Base-by-base conservation (phyloP, 805 yeast genomes). In the Hanseniaspora meyeri region DNA sequence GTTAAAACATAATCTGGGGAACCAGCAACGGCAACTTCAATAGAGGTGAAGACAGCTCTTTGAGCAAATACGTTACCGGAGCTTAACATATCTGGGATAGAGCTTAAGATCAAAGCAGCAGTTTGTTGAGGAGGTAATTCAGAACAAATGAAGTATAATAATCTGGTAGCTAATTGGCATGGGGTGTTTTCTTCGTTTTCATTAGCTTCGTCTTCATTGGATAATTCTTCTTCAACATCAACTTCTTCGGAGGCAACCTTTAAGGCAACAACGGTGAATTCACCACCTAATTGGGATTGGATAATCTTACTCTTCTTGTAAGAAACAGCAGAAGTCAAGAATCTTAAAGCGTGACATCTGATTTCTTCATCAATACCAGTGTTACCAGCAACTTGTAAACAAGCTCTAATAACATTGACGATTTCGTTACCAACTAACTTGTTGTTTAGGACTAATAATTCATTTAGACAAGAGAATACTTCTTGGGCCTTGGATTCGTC, bases 71-170 rank as follows among this genome's bases (percentile, higher is more conserved):
- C 76, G 67, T 87, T 81, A n/a, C 79, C 61, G 17, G 90, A 78
- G 50, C 79, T 71, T 59, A 83, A 68, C 75, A 82, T 70, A 46
- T 77, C 66, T 47, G 79, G 77, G 60, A 86, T 69, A 61, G 77
- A 78, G 61, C 81, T 86, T 59, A 88, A 75, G 60, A 91, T 76
- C 46, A 96, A 91, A 60, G 76, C 78, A 61, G 90, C 82, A 57
- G 87, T 95, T 70, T 93, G 98, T 45, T 88, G 79, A 51, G 97
- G 96, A 55, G 99, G 96, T 64, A 93, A 76, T 65, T 84, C 89
- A 47, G 83, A 74, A 17, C 97, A 80, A 62, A 91, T 80, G 65
- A 80, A 79, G 54, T 87, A 85, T 55, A 93, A 69, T 58, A 91
- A 74, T 72, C 95, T 80, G 63, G 89, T 76, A 16, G 95, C 95